phyloP scores from a whole-genome alignment of 148 eudicot genomes.

The Chenopodium suecicum region DNA sequence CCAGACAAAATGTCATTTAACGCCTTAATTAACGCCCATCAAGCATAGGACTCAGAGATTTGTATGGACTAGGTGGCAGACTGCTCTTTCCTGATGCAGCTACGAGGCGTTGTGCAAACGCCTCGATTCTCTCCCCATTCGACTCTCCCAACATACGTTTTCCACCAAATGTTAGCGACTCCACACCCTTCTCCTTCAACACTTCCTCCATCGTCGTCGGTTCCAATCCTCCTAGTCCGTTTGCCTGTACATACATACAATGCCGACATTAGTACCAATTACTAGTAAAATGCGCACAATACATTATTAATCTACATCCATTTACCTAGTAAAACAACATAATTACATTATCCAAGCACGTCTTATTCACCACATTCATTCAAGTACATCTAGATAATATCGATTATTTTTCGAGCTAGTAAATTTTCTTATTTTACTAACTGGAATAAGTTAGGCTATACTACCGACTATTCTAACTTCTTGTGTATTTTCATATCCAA shows the following conservation, averaged over 20 bases:
- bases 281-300: too few species aligned
- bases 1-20: constrained; percentile 6
- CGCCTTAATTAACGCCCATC: constrained; percentile 58
- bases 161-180: constrained; percentile 90
- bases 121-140: constrained; percentile 66
- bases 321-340: too few species aligned
- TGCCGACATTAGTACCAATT: neutral
- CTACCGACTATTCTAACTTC: too few species aligned
- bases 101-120: constrained; percentile 76
- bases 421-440: too few species aligned
- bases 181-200: constrained; percentile 63
- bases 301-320: too few species aligned
- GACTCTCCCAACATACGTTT: constrained; percentile 77
- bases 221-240: constrained; percentile 32
- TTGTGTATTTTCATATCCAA: too few species aligned
- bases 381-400: too few species aligned
- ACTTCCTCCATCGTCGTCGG: constrained; percentile 33
- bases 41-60: constrained; percentile 63
- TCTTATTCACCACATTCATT: too few species aligned
- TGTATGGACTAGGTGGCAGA: constrained; percentile 87
- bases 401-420: too few species aligned
- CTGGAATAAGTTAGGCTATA: too few species aligned
- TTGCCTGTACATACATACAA: constrained; percentile 43
- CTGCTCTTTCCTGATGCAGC: constrained; percentile 48
- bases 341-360: too few species aligned